phyloP scores from a whole-genome alignment of 2,329 filamentous ascomycete species.

The Exserohilum turcica region DNA sequence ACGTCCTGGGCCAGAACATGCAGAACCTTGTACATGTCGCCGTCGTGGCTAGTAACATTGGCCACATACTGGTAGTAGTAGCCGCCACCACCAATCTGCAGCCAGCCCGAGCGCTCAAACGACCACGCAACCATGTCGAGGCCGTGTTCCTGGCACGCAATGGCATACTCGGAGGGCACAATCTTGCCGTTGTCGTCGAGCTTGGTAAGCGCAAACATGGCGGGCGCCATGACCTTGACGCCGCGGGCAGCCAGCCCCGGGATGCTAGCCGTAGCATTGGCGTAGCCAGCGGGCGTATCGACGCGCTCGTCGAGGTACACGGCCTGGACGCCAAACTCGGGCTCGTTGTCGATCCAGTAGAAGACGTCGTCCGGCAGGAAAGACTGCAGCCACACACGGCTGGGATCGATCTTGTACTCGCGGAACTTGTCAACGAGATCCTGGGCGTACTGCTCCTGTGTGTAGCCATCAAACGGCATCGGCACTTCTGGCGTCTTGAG shows the following conservation, averaged over 20 bases:
- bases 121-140: constrained; percentile 72
- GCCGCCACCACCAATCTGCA: constrained; percentile 55
- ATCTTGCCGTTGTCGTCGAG: constrained; percentile 58
- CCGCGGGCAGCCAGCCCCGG: constrained; percentile 61
- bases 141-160: constrained; percentile 63
- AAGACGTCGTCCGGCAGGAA: constrained; percentile 68
- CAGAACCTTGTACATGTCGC: constrained; percentile 67
- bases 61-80: constrained; percentile 50
- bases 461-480: constrained; percentile 74
- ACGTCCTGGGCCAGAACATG: constrained; percentile 68
- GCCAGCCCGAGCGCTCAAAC: constrained; percentile 67
- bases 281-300: constrained; percentile 56
- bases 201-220: constrained; percentile 65
- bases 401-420: constrained; percentile 44
- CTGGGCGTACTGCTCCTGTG: constrained; percentile 67
- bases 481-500: constrained; percentile 68
- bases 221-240: constrained; percentile 67
- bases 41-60: constrained; percentile 64
- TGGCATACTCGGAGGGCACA: constrained; percentile 67
- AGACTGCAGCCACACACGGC: constrained; percentile 62
- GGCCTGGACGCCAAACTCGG: constrained; percentile 65
- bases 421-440: constrained; percentile 60
- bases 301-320: constrained; percentile 68
- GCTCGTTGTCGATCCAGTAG: constrained; percentile 69
- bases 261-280: constrained; percentile 62